Percentiles rank a stretch among this genome's conserved stretches.
phyloP scores from a whole-genome alignment of 352 stramenopile species.

The Phytophthora brassicae region DNA sequence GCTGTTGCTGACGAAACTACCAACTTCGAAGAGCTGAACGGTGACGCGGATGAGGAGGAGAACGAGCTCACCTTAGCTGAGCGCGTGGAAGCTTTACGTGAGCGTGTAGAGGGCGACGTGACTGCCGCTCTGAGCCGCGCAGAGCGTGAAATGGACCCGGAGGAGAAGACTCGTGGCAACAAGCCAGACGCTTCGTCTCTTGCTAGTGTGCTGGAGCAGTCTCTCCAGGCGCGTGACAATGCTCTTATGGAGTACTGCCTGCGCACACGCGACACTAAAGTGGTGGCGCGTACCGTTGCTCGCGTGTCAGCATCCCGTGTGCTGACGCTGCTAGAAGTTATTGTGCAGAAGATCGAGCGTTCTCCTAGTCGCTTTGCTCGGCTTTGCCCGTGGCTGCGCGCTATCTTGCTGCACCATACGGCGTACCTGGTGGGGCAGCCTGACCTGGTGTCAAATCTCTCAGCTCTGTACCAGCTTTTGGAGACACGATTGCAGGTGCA shows the following conservation, averaged over 20 bases:
- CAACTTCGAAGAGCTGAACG: constrained; percentile 60
- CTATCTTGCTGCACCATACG: constrained; percentile 82
- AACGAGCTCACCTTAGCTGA: constrained; percentile 73
- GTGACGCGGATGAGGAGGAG: constrained; percentile 50
- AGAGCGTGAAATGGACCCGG: constrained; percentile 42
- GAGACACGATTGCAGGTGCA: constrained; percentile 83
- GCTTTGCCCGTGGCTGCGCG: constrained; percentile 82
- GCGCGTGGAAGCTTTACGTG: constrained; percentile 71
- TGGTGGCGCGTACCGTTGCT: constrained; percentile 75
- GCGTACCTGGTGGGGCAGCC: constrained; percentile 84
- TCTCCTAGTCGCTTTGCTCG: constrained; percentile 73
- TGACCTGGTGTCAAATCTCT: constrained; percentile 80
- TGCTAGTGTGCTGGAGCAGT: constrained; percentile 80
- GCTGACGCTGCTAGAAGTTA: constrained; percentile 71
- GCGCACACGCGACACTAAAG: constrained; percentile 73
- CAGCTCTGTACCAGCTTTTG: constrained; percentile 82
- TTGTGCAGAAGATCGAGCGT: constrained; percentile 86
- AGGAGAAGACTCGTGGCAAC: constrained; percentile 32
- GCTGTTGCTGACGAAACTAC: constrained; percentile 63
- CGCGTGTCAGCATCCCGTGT: constrained; percentile 76
- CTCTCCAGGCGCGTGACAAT: constrained; percentile 86
- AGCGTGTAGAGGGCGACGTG: constrained; percentile 75
- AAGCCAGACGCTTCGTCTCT: constrained; percentile 85
- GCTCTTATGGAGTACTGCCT: constrained; percentile 85
- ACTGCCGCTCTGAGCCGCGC: constrained; percentile 58